Base-by-base conservation (phyloP, 371 early-diverging fungal species). In the Actinomortierella ambigua region DNA sequence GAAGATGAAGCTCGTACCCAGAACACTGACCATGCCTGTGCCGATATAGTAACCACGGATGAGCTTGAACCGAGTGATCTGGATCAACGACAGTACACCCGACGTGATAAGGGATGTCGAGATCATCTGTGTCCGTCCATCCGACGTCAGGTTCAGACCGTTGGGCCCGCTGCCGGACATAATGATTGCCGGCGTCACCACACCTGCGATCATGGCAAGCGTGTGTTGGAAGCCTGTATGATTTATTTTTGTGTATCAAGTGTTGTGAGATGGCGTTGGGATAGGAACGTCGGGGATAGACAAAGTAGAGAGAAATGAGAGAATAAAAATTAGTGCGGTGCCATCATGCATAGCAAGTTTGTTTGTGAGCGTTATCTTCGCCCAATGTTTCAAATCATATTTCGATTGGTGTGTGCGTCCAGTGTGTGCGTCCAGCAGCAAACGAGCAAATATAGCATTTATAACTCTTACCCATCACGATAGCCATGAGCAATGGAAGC, bases 91-190 rank as follows among this genome's bases (percentile, higher is more conserved):
- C 48, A 55, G 82, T 6, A 55, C 34, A 34, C 85, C 87, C 20
- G 83, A 84, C 17, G 78, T 66, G 46, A 87, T 87, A n/a, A 87
- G 63, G n/a, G 87, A 82, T 6, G 85, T 82, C 6, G 82, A 82
- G 27, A 87, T 51, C 65, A 85, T 75, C 41, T 87, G 83, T 18
- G 82, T 80, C 41, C 80, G 83, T 57, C 78, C 77, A 2, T 71
- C 79, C 17, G 65, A 50, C 6, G 70, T 55, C 41, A 87, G 59
- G 49, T 87, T 87, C 50, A 87, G 75, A 13, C 81, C 65, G 7
- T 69, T 76, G 11, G 71, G 53, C 1, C 87, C 87, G 8, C 79
- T 56, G 9, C 85, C 85, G 3, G 77, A 76, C 77, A 85, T 81
- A 52, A 86, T 81, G 18, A 85, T 51, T 7, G 83, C 73, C n/a